phyloP scores from a whole-genome alignment of 305 asterid species.

The Fraxinus xanthoxyloides region DNA sequence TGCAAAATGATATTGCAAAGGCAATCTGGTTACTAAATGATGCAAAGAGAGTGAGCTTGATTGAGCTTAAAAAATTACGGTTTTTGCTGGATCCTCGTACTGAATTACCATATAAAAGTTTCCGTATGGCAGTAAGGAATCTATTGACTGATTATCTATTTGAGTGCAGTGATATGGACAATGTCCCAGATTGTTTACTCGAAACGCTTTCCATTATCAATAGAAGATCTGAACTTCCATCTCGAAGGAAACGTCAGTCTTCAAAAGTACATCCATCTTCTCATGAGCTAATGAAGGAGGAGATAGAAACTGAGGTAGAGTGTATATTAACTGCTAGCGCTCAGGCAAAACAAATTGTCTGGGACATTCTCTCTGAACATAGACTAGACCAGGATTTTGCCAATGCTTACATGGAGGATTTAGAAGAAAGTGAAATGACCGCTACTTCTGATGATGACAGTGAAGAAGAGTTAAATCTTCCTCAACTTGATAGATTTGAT shows the following conservation, averaged over 20 bases:
- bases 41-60: constrained; percentile 30
- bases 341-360: constrained; percentile 67
- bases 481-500: constrained; percentile 24
- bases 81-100: constrained; percentile 40
- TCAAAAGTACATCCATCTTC: constrained; percentile 22
- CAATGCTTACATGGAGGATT: constrained; percentile 58
- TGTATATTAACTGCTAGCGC: constrained; percentile 62
- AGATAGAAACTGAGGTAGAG: constrained; percentile 61
- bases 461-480: constrained; percentile 22
- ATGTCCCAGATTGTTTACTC: constrained; percentile 49
- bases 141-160: constrained; percentile 67
- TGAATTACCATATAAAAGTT: constrained; percentile 30
- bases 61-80: constrained; percentile 49
- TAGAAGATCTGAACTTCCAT: constrained; percentile 29
- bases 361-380: constrained; percentile 47
- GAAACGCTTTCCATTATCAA: constrained; percentile 53
- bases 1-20: constrained; percentile 68
- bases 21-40: constrained; percentile 46
- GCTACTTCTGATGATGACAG: constrained; percentile 32
- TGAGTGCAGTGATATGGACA: constrained; percentile 75
- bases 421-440: constrained; percentile 35
- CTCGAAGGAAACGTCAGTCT: constrained; percentile 12
- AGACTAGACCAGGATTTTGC: constrained; percentile 65
- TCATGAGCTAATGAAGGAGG: constrained; percentile 33
- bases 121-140: constrained; percentile 46